phyloP scores from a whole-genome alignment of 352 stramenopile species.

The Globisporangium rhizosaccharum region DNA sequence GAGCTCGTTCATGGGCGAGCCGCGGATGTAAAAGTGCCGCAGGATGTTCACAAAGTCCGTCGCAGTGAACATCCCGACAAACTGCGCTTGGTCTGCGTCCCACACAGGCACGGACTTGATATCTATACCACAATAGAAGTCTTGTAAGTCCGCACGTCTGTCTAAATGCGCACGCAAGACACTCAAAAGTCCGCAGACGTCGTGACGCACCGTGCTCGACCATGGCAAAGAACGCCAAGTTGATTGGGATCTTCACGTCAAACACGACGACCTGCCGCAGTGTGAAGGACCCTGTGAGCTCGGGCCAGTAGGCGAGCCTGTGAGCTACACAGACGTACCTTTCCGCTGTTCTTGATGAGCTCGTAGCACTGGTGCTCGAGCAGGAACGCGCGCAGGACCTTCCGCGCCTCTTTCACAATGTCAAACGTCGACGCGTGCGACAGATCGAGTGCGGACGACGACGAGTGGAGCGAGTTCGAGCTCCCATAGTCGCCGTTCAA shows the following conservation, averaged over 20 bases:
- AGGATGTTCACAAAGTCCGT: constrained; percentile 99
- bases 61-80: constrained; percentile 96
- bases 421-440: constrained; percentile 45
- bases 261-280: constrained; percentile 91
- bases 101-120: constrained; percentile 97
- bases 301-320: neutral
- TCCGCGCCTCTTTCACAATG: constrained; percentile 68
- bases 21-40: constrained; percentile 90
- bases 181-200: neutral
- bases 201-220: constrained; percentile 93
- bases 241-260: constrained; percentile 98
- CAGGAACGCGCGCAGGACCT: constrained; percentile 88
- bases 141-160: neutral
- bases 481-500: constrained; percentile 22
- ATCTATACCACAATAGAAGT: constrained; percentile 46
- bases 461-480: constrained; percentile 20
- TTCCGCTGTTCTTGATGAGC: constrained; percentile 95
- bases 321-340: constrained; percentile 20
- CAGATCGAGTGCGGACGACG: constrained; percentile 35
- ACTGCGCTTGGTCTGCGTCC: constrained; percentile 92
- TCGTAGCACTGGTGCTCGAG: constrained; percentile 91
- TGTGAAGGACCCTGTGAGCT: neutral
- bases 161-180: neutral
- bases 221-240: constrained; percentile 98
- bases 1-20: constrained; percentile 86